Conservation (phyloP, 2,329 filamentous ascomycete genomes). For the Neofusicoccum sp. region DNA sequence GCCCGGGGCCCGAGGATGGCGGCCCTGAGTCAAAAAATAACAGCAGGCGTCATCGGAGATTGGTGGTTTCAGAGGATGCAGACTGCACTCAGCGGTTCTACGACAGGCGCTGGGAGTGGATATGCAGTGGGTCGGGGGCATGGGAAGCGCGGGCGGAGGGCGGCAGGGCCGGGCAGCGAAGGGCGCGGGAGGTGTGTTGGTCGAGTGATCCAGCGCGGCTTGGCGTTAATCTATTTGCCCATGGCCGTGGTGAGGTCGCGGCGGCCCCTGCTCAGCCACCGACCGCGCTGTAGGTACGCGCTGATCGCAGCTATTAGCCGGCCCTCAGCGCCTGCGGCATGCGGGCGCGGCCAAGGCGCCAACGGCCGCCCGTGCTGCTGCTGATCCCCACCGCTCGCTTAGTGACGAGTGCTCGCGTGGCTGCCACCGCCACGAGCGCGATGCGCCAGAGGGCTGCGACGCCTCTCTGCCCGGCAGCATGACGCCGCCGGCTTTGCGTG, state of each 20-base stretch:
- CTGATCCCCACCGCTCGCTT: constrained; percentile 19
- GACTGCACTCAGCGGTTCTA: background rate
- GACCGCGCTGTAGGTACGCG: constrained; percentile 7
- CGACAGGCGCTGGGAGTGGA: constrained; percentile 12
- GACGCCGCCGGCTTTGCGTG: background rate
- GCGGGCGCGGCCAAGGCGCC: background rate
- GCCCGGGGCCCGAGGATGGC: background rate
- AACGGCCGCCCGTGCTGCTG: constrained; percentile 2
- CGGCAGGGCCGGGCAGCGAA: background rate
- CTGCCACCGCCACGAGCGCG: constrained; percentile 21
- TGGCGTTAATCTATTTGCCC: constrained; percentile 30
- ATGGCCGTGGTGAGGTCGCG: constrained; percentile 24
- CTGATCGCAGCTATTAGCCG: constrained; percentile 5
- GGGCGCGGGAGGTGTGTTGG: constrained; percentile 15
- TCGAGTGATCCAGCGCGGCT: constrained; percentile 30
- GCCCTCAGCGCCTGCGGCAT: background rate
- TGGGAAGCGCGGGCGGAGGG: background rate
- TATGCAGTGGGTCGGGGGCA: constrained; percentile 14
- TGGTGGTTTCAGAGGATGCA: constrained; percentile 18
- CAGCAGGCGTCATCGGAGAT: constrained; percentile 18
- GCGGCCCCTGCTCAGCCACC: constrained; percentile 24
- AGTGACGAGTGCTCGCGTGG: constrained; percentile 15
- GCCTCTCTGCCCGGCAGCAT: constrained; percentile 7
- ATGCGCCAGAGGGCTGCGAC: background rate
- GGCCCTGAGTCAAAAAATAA: background rate